Percentiles rank a stretch among this genome's conserved stretches.
These are phyloP conservation scores for Sonneratia caseolaris DNA, from an alignment of 345 rosid species.

Conservation along the genomic window DNA sequence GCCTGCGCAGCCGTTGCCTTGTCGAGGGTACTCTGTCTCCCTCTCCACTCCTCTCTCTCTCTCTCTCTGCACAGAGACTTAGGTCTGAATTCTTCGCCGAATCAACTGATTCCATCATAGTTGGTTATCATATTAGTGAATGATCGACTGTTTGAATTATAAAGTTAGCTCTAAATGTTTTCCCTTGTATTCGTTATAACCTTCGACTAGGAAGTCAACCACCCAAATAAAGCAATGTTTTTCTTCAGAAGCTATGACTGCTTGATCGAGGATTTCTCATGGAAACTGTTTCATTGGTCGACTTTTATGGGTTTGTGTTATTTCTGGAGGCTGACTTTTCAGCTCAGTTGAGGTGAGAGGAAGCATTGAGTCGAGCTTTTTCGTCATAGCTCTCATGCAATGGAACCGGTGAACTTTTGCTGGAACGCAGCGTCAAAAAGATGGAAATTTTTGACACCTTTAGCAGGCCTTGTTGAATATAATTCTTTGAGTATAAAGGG, in stretches of 20 bases:
- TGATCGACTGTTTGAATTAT: not conserved
- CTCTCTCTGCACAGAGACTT: no score
- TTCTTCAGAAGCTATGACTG: not conserved
- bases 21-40: slow-evolving; percentile 32
- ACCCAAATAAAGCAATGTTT: not conserved
- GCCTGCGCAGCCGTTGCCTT: slow-evolving; percentile 68
- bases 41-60: not conserved
- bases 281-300: not conserved
- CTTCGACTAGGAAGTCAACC: not conserved
- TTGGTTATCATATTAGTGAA: not conserved
- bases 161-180: not conserved
- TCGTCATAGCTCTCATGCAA: not conserved
- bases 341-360: not conserved
- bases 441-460: not conserved
- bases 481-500: not conserved
- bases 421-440: not conserved
- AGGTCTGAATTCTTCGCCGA: no score
- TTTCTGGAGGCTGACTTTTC: not conserved
- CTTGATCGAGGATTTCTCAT: not conserved
- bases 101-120: no score
- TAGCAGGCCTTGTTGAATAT: no score
- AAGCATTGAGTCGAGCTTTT: not conserved
- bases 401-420: not conserved
- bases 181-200: no score
- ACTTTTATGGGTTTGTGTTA: not conserved